Evolutionary conservation across 371 early-diverging fungal genomes (phyloP), one percentile per base, ranked within the genome.

Genomic region (Chytridium lagenaria): DNA sequence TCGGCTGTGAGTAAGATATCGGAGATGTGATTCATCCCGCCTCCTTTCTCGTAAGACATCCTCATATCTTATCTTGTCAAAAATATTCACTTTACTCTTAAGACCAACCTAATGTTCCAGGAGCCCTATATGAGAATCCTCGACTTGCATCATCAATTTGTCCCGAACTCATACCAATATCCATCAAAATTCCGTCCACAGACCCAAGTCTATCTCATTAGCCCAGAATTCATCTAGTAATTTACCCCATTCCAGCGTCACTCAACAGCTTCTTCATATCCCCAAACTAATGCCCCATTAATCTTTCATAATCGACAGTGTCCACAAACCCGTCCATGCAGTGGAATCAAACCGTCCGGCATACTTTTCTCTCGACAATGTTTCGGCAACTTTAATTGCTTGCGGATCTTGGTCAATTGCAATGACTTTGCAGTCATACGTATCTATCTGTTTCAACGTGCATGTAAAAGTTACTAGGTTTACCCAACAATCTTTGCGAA

Each of bases 401-500:
- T 71, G 72, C 1, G 92, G 92, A 69, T 93, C 93, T 69, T 88
- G 90, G 70, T 93, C 93, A 16, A 93, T 69, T 1, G 91, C 92
- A 15, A 92, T 82, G 1, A 93, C 92, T 36, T 80, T 80, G 68
- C 89, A 88, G 70, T 86, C 78, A n/a, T 82, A n/a, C n/a, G n/a
- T n/a, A n/a, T n/a, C n/a, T n/a, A n/a, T n/a, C n/a, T n/a, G n/a
- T n/a, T n/a, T n/a, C n/a, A n/a, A n/a, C n/a, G n/a, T n/a, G n/a
- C n/a, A n/a, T n/a, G n/a, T n/a, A n/a, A n/a, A n/a, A n/a, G n/a
- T n/a, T n/a, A n/a, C n/a, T 64, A 65, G 77, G 83, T 2, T 26
- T 31, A 77, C 76, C 81, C 36, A 92, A 82, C 26, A 92, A 72
- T 1, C 86, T 86, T 67, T 82, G 76, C 22, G 92, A 89, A 71